phyloP scores from a whole-genome alignment of 1,139 yeast species.

The Yamadazyma triangularis region DNA sequence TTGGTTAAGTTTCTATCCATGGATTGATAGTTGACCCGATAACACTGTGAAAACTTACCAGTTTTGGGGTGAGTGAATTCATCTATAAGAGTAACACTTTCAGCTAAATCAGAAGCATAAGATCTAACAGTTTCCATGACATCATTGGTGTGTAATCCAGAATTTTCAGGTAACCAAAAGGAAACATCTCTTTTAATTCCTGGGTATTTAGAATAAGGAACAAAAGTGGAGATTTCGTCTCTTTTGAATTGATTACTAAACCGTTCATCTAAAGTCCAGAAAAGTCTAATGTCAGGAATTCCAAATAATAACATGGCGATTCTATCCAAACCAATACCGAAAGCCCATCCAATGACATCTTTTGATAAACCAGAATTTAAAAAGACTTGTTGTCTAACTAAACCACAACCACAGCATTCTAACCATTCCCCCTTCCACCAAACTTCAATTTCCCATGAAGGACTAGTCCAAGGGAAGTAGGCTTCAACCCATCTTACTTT shows the following conservation, averaged over 20 bases:
- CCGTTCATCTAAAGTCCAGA: conserved; percentile 85
- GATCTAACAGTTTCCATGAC: conserved; percentile 88
- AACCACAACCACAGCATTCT: conserved; percentile 96
- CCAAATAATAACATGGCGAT: conserved; percentile 94
- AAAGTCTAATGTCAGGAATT: conserved; percentile 88
- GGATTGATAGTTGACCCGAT: conserved; percentile 86
- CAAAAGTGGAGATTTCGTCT: conserved; percentile 67
- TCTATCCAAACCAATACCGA: conserved; percentile 93
- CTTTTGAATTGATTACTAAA: conserved; percentile 67
- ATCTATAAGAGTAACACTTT: conserved; percentile 76
- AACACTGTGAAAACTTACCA: conserved; percentile 72
- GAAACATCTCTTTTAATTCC: conserved; percentile 84
- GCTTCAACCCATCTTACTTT: conserved; percentile 94
- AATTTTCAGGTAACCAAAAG: conserved; percentile 69
- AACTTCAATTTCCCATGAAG: conserved; percentile 97
- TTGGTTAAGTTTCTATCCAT: conserved; percentile 91
- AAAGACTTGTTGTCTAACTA: conserved; percentile 76
- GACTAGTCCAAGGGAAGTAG: conserved; percentile 97
- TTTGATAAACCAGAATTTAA: conserved; percentile 64
- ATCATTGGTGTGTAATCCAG: conserved; percentile 73
- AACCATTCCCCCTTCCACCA: conserved; percentile 99
- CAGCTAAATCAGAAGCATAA: conserved; percentile 84
- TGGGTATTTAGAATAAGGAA: conserved; percentile 89
- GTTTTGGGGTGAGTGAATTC: conserved; percentile 85
- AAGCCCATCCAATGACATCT: conserved; percentile 87